These are phyloP conservation scores for Russula sp. DNA, from an alignment of 768 basidiomycete genomes.

Conservation along the genomic window DNA sequence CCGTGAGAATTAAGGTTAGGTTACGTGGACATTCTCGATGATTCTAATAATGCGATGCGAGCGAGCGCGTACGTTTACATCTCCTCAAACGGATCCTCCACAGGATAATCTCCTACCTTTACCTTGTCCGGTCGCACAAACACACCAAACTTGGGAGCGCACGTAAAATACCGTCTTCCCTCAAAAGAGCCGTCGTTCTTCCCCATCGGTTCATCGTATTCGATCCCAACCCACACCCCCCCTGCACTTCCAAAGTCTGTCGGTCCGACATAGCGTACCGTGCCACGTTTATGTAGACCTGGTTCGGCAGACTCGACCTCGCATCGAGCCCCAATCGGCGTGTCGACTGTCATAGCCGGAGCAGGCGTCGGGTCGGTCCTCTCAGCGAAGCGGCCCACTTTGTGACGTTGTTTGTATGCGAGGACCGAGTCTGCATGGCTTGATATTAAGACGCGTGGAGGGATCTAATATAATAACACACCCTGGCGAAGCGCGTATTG, in stretches of 20 bases:
- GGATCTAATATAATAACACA: constrained; percentile 28
- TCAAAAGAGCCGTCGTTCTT: constrained; percentile 94
- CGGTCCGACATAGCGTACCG: constrained; percentile 75
- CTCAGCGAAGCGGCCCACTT: constrained; percentile 83
- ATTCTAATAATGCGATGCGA: neutral
- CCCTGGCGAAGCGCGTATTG: constrained; percentile 80
- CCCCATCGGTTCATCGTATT: constrained; percentile 92
- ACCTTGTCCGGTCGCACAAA: constrained; percentile 85
- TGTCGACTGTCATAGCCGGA: constrained; percentile 34
- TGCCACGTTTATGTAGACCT: constrained; percentile 70
- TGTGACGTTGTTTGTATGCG: constrained; percentile 78
- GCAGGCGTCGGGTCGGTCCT: constrained; percentile 33
- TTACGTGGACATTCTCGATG: constrained; percentile 10
- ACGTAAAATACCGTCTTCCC: constrained; percentile 80
- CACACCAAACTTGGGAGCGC: constrained; percentile 67
- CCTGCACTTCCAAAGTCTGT: constrained; percentile 63
- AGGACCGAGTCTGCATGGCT: constrained; percentile 67
- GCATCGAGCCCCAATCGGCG: constrained; percentile 69
- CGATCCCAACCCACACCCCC: constrained; percentile 83
- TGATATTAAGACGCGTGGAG: neutral
- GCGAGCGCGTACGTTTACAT: constrained; percentile 39
- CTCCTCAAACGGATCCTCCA: constrained; percentile 70
- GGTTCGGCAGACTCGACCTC: constrained; percentile 69
- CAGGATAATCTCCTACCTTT: constrained; percentile 78
- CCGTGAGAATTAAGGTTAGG: constrained; percentile 11